phyloP scores from a whole-genome alignment of 2,329 filamentous ascomycete genomes.

The Phaeoacremonium minimum region DNA sequence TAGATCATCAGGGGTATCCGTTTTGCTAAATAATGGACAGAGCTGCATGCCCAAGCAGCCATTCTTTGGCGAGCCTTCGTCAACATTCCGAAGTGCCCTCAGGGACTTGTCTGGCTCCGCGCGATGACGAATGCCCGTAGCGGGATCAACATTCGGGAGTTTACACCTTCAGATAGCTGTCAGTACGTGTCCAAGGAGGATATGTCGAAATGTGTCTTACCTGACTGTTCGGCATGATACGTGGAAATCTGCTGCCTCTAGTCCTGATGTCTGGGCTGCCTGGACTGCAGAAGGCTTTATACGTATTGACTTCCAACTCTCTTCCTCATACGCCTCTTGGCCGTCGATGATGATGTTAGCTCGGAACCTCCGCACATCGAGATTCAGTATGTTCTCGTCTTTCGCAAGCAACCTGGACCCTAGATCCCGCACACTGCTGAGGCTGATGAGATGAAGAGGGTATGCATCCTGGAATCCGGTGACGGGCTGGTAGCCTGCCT shows the following conservation, averaged over 20 bases:
- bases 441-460: constrained; percentile 63
- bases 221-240: constrained; percentile 63
- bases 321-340: constrained; percentile 61
- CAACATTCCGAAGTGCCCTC: constrained; percentile 53
- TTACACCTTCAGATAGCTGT: constrained; percentile 49
- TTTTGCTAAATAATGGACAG: constrained; percentile 46
- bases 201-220: constrained; percentile 19
- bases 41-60: constrained; percentile 65
- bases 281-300: constrained; percentile 45
- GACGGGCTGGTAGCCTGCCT: constrained; percentile 59
- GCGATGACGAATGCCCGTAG: constrained; percentile 50
- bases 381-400: constrained; percentile 38
- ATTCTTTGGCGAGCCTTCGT: constrained; percentile 50
- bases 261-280: too few relatives aligned
- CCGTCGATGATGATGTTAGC: constrained; percentile 68
- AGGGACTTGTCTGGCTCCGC: constrained; percentile 56
- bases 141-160: constrained; percentile 65
- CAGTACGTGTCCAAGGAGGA: constrained; percentile 2
- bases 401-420: constrained; percentile 50
- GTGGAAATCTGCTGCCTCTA: constrained; percentile 37
- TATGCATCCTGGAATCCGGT: constrained; percentile 72
- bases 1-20: constrained; percentile 18
- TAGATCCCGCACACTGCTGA: constrained; percentile 60
- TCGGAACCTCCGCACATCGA: constrained; percentile 63
- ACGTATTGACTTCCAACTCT: constrained; percentile 60